Base-by-base conservation (phyloP, 352 stramenopile species). In the Globisporangium radiosum region DNA sequence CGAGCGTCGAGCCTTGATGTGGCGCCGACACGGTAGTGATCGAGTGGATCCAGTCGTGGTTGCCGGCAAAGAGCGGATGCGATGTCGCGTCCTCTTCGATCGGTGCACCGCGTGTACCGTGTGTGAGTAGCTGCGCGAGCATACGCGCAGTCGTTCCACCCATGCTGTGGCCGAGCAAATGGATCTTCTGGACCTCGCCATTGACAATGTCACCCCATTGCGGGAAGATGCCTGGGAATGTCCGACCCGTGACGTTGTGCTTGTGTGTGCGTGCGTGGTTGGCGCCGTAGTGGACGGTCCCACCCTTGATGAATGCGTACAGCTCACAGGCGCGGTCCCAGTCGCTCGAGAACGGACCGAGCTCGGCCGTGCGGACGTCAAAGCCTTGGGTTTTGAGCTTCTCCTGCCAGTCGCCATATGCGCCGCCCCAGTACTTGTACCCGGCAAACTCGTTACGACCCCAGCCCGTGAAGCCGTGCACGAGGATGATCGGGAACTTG, bases 291-390 rank as follows among this genome's bases (percentile, higher is more conserved):
- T 19, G 17, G 17, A 19, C 17, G 17, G 17, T 19, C 17, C 17
- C 17, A 19, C 17, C 17, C 17, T 19, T 78, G 58, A 83, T 77
- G 52, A 75, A 67, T 47, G 73, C 71, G 65, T 72, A 83, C 1
- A 83, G 57, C 59, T 83, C 73, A 45, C 68, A 79, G 25, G 71
- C 73, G 15, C 73, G 73, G 51, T 82, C 73, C 70, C 72, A 81
- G 59, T 78, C 72, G 40, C 64, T 75, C 17, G 65, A 66, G 48
- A 81, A 60, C 14, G 70, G 70, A 17, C 69, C 64, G 13, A 78
- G 54, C 11, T 40, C 50, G 0, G 72, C 70, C 42, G 62, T 73
- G 50, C 55, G 52, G 40, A 76, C 68, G 44, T 72, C 54, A 47
- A 68, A 74, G 45, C 70, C 69, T 17, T 75, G 40, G 1, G 58